Base-by-base conservation (phyloP, 305 asterid species). In the Plantago lanceolata region DNA sequence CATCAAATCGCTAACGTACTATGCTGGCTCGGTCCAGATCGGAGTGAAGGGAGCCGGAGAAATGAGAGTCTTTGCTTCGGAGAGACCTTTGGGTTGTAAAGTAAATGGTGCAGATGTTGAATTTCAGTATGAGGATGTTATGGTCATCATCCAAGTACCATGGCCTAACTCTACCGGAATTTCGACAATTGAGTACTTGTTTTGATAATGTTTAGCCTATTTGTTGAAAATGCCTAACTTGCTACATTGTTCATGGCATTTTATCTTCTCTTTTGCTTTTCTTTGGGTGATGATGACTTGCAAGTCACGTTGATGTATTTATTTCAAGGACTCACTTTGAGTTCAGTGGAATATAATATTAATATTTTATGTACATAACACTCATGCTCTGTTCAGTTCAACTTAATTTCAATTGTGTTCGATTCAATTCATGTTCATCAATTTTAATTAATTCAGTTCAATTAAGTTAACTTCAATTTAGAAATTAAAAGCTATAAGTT, bases 21-120 rank as follows among this genome's bases (percentile, higher is more conserved):
- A 72, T 12, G 74, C 66, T 2, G 63, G 58, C 5, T 76, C 77
- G 3, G 88, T 80, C 29, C 56, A 68, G 43, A 62, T 88, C 24
- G 89, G 75, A 56, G 82, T 88, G 57, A 88, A 76, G 56, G 96
- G 96, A 47, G 60, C 63, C 17, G 97, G 97, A 19, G 95, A 84
- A 64, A 79, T 88, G 94, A 80, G 82, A 78, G 80, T 59, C 29
- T 88, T 44, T 65, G 86, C 96, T 54, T 83, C 96, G 1, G 67
- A 73, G 67, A 81, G 67, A 17, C 95, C 97, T 6, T 59, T 20
- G 57, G 68, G 57, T 8, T 81, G 88, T 48, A 79, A 59, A 6
- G 65, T 86, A 53, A 84, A 81, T 59, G 87, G 88, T 3, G 63
- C 14, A 8, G 70, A 54, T 20, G 87, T 74, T 53, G 48, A 73